Base-by-base conservation (phyloP, 148 eudicot genomes). In the Fagopyrum tataricum region DNA sequence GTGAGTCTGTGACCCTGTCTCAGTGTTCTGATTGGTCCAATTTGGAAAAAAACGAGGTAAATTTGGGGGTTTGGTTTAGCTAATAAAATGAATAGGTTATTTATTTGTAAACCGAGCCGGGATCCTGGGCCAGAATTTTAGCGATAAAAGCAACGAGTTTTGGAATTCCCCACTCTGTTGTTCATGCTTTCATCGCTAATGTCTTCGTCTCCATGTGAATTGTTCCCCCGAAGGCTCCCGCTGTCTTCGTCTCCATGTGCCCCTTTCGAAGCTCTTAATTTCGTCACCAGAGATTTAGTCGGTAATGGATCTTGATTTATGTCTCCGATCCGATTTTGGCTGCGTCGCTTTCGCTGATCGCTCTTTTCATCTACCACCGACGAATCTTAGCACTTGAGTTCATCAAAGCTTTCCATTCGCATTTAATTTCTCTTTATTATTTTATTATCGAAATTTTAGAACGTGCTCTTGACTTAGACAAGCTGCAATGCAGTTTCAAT, bases 241-340 rank as follows among this genome's bases (percentile, higher is more conserved):
- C 56, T 51, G 56, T 51, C 5, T 51, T 51, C 20, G 56, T 51
- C 21, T 53, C 14, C 64, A 58, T 58, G 64, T 58, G 64, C 64
- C 4, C 37, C 31, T 20, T 58, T 21, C 7, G 21, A 14, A 15
- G 21, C 7, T 52, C 56, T 52, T 15, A 52, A 52, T n/a, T 52
- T 4, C 7, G 56, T 52, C 20, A 52, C 6, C 20, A 52, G 18
- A 67, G 40, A 23, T 26, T 67, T 44, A 52, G 56, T n/a, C 56
- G 20, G 56, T 9, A 44, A 11, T 13, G 37, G 39, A 49, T 26
- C 8, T 4, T 5, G 73, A 75, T 89, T 79, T 82, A 80, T 83
- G 77, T 40, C 15, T 9, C 21, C 20, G 91, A 91, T 87, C 88
- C 93, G 91, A 73, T 74, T 84, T 84, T 44, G 73, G 81, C 88